Percentiles rank a stretch among this genome's conserved stretches.
phyloP scores from a whole-genome alignment of 129 eudicot genomes.

The Artemisia argyi region DNA sequence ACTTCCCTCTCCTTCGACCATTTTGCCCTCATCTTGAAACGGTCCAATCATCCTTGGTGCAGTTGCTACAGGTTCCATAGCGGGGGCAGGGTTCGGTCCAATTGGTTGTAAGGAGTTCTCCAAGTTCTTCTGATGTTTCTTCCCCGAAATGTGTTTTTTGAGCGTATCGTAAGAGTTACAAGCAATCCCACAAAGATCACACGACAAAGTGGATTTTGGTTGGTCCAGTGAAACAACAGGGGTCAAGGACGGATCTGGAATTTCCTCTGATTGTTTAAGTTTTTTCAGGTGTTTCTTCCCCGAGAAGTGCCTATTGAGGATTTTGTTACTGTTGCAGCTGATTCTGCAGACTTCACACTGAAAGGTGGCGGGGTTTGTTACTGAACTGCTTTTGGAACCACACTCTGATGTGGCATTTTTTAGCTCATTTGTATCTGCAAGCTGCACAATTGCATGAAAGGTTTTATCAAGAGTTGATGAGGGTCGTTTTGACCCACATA shows the following conservation, averaged over 20 bases:
- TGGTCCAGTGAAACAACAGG: constrained; percentile 4
- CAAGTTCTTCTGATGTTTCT: constrained; percentile 31
- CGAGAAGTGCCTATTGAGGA: constrained; percentile 13
- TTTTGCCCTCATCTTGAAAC: constrained; percentile 6
- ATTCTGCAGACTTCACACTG: constrained; percentile 44
- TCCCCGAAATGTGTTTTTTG: constrained; percentile 21
- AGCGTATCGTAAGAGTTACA: constrained; percentile 21
- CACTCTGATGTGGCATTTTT: constrained; percentile 13
- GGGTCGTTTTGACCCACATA: not conserved
- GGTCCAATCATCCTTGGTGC: constrained; percentile 19
- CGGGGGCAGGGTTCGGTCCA: constrained; percentile 16
- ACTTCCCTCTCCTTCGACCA: not conserved
- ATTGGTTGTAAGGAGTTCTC: constrained; percentile 14
- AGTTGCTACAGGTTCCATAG: constrained; percentile 6
- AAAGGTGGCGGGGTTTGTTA: constrained; percentile 7
- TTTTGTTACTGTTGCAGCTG: constrained; percentile 29
- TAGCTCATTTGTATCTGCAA: not conserved
- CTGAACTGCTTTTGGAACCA: not conserved
- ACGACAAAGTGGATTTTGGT: not conserved
- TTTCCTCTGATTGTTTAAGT: constrained; percentile 13
- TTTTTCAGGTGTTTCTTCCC: constrained; percentile 47
- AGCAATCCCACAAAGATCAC: constrained; percentile 36
- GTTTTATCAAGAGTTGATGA: too few species aligned
- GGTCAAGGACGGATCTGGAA: constrained; percentile 3
- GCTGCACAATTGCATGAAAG: constrained; percentile 14